Base-by-base conservation (phyloP, 306 rosid genomes). In the Comarum palustre region DNA sequence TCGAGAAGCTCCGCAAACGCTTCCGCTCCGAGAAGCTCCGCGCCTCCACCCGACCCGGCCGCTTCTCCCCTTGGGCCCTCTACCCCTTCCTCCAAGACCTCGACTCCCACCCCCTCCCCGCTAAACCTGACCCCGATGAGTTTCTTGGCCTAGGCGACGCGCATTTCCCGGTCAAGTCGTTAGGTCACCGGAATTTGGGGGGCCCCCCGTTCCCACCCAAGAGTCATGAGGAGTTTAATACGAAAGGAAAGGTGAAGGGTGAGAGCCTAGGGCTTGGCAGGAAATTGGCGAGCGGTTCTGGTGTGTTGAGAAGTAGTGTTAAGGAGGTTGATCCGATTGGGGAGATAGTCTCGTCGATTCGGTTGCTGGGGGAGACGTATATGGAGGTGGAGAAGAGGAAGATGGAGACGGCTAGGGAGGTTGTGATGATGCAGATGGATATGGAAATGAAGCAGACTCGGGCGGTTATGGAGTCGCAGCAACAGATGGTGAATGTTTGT, bases 351-450 rank as follows among this genome's bases (percentile, higher is more conserved):
- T 66, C 85, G 0, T 94, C 96, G 3, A 84, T 91, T 22, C 82
- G 82, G 75, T 57, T 85, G 2, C 43, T 91, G 29, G 96, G 96
- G 45, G 92, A 91, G 77, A 90, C 89, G 64, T 86, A 89, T 66
- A 88, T 89, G 75, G 86, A 85, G 41, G 84, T 84, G 86, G 97
- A 91, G 65, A 80, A 86, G 76, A 89, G 82, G 97, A 91, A 89
- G 87, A 89, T 91, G 92, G 97, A 91, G 73, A 91, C 86, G 97
- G 91, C 97, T 0, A 83, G 91, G 77, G 92, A 91, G 74, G 86
- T 91, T 6, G 91, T 86, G 15, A 65, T 81, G 4, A 89, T 86
- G 89, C 65, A 92, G 55, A 89, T 91, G 92, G 96, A 91, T 8
- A 91, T 89, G 96, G 97, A 89, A 29, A 87, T 87, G 86, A 91